These are phyloP conservation scores for Spergularia marina DNA, from an alignment of 148 eudicot species.

Conservation along the genomic window DNA sequence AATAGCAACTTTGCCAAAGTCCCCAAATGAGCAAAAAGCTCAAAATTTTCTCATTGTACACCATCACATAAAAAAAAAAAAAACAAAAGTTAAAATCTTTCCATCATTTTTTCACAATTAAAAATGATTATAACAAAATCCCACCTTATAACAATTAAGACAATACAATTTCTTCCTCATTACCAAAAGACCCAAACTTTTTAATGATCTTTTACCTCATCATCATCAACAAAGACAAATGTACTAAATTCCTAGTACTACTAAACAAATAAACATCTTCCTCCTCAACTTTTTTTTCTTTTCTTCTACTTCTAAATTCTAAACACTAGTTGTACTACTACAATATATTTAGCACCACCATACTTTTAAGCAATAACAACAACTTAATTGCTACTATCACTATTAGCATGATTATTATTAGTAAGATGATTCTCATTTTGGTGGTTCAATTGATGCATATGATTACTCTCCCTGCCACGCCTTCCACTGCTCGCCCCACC, in stretches of 20 bases:
- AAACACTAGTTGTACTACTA: background rate
- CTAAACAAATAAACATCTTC: background rate
- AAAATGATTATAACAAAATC: constrained; percentile 14
- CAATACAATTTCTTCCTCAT: constrained; percentile 11
- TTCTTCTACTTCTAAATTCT: background rate
- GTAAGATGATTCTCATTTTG: constrained; percentile 6
- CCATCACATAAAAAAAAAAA: constrained; percentile 5
- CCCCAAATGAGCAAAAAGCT: too few relatives aligned
- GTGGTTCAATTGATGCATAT: constrained; percentile 2
- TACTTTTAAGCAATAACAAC: background rate
- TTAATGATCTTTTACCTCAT: constrained; percentile 14
- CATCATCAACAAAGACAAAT: constrained; percentile 8
- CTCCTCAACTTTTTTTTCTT: background rate
- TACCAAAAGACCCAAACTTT: constrained; percentile 9
- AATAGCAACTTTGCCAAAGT: background rate
- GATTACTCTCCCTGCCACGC: constrained; percentile 23
- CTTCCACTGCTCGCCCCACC: constrained; percentile 18
- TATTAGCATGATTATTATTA: constrained; percentile 21
- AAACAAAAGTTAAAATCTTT: background rate
- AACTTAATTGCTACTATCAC: constrained; percentile 23
- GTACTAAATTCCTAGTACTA: background rate
- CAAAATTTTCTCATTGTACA: background rate
- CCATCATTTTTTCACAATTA: constrained; percentile 4
- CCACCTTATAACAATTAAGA: constrained; percentile 15
- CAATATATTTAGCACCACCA: background rate